These are phyloP conservation scores for Aspergillus fijiensis DNA, from an alignment of 2,329 filamentous ascomycete species.

Conservation along the genomic window DNA sequence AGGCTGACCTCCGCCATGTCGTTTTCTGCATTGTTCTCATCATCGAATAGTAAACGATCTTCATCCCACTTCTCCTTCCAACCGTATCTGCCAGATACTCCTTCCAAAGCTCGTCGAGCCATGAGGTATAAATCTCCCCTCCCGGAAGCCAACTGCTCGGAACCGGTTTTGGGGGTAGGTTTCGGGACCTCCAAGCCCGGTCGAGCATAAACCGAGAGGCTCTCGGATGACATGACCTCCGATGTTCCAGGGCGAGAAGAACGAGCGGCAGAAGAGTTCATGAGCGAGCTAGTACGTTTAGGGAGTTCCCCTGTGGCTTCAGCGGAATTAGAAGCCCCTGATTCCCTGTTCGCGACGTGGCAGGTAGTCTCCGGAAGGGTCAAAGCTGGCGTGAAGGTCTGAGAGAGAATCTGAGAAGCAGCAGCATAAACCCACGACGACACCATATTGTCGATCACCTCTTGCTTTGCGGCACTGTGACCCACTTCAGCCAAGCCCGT, in stretches of 20 bases:
- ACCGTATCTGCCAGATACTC: conserved; percentile 66
- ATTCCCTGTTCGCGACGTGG: conserved; percentile 27
- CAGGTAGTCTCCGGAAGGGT: conserved; percentile 39
- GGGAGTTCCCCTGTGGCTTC: conserved; percentile 34
- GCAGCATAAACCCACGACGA: conserved; percentile 49
- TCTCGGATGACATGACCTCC: conserved; percentile 32
- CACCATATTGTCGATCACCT: conserved; percentile 48
- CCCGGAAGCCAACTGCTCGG: conserved; percentile 78
- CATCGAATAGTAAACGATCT: conserved; percentile 46
- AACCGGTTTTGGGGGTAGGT: conserved; percentile 52
- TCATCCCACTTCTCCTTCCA: conserved; percentile 77
- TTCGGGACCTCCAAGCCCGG: conserved; percentile 43
- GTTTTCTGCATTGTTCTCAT: conserved; percentile 27
- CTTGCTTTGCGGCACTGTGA: conserved; percentile 31
- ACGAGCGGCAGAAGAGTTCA: conserved; percentile 21
- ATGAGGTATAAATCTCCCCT: conserved; percentile 79
- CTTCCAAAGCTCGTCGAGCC: conserved; percentile 75
- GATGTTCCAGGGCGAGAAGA: conserved; percentile 25
- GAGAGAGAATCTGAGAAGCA: conserved; percentile 44
- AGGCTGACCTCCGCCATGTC: conserved; percentile 39
- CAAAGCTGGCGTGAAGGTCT: conserved; percentile 40
- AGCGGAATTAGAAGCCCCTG: conserved; percentile 20
- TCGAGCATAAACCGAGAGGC: conserved; percentile 39
- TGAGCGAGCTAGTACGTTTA: conserved; percentile 42
- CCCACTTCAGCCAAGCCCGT: conserved; percentile 55